phyloP scores from a whole-genome alignment of 1,139 yeast species.

The Candida pseudocylindracea region DNA sequence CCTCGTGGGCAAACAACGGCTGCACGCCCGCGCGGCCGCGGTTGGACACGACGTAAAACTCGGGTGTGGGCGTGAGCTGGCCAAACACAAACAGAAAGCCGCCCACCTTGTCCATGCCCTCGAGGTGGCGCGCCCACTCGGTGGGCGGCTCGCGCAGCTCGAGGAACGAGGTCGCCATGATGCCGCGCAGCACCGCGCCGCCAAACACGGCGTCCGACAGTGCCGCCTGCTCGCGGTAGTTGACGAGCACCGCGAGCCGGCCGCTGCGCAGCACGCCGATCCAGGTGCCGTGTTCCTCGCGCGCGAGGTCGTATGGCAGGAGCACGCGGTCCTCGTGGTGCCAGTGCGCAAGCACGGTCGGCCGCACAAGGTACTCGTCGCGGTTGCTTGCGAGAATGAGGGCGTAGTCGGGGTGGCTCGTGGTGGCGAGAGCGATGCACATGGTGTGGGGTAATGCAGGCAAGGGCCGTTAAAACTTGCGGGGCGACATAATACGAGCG shows the following conservation, averaged over 20 bases:
- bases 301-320: conserved; percentile 55
- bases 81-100: conserved; percentile 79
- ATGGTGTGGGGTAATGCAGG: conserved; percentile 8
- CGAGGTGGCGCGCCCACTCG: neutral
- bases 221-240: conserved; percentile 26
- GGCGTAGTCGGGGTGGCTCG: conserved; percentile 41
- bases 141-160: neutral
- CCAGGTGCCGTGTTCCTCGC: conserved; percentile 81
- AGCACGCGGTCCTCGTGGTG: conserved; percentile 12
- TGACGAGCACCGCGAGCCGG: conserved; percentile 51
- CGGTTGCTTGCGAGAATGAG: conserved; percentile 60
- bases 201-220: conserved; percentile 30
- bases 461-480: no score
- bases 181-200: conserved; percentile 47
- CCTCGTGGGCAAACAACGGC: conserved; percentile 3
- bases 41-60: conserved; percentile 26
- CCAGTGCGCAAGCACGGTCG: conserved; percentile 43
- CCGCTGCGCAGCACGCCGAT: conserved; percentile 49
- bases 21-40: conserved; percentile 13
- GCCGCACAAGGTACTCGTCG: conserved; percentile 62
- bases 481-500: no score
- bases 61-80: conserved; percentile 10
- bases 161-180: conserved; percentile 18
- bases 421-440: conserved; percentile 46
- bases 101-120: conserved; percentile 28